Evolutionary conservation across 2,329 filamentous ascomycete species (phyloP).

Genomic region (Neonectria neomacrospora): DNA sequence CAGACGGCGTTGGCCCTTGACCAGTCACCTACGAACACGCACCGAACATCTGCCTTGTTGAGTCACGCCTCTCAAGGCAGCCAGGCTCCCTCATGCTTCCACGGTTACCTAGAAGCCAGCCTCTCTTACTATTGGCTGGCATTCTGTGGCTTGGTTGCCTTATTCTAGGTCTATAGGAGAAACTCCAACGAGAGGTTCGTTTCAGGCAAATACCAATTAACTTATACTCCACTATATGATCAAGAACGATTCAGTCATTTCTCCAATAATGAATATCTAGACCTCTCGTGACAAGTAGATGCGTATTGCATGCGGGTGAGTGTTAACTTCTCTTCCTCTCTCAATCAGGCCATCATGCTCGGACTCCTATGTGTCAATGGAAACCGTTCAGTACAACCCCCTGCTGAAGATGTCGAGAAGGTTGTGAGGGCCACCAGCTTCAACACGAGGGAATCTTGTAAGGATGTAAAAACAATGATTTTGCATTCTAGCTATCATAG

Average conservation of each 20-base stretch:
- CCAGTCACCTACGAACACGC: background rate
- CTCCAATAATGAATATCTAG: slow-evolving; percentile 40
- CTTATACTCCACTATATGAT: slow-evolving; percentile 45
- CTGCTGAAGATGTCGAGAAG: slow-evolving; percentile 42
- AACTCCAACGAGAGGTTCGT: slow-evolving; percentile 34
- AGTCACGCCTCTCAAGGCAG: background rate
- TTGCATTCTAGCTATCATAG: background rate
- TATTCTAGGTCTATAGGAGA: slow-evolving; percentile 35
- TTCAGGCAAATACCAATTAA: slow-evolving; percentile 43
- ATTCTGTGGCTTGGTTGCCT: slow-evolving; percentile 44
- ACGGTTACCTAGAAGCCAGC: too few species aligned
- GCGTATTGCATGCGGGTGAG: slow-evolving; percentile 43
- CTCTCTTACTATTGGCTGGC: too few species aligned
- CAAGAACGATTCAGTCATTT: slow-evolving; percentile 42
- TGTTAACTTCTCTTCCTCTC: slow-evolving; percentile 46
- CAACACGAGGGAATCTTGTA: slow-evolving; percentile 38
- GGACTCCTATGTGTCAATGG: slow-evolving; percentile 44
- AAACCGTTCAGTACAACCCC: slow-evolving; percentile 45
- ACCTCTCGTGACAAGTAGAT: slow-evolving; percentile 15
- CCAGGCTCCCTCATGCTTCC: background rate
- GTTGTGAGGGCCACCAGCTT: slow-evolving; percentile 41
- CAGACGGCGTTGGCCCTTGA: too few species aligned
- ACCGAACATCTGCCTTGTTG: background rate
- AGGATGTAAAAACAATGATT: slow-evolving; percentile 15
- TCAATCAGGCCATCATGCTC: slow-evolving; percentile 34